phyloP scores from a whole-genome alignment of 2,329 filamentous ascomycete species.

The Claviceps monticola region DNA sequence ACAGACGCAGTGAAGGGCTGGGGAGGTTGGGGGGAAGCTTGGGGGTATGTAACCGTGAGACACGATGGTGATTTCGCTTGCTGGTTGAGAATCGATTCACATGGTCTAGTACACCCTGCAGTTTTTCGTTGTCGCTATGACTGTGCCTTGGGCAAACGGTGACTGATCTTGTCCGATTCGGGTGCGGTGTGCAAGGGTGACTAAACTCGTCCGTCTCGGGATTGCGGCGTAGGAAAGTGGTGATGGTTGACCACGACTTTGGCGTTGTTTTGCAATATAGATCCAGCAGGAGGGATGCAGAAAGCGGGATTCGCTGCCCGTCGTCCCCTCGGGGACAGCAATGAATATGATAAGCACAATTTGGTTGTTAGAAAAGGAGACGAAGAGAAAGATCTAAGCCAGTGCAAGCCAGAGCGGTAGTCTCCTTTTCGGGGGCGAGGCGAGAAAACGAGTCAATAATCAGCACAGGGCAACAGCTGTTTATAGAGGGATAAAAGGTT shows the following conservation, averaged over 20 bases:
- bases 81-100: slow-evolving; percentile 1
- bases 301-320: slow-evolving; percentile 9
- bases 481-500: neutral
- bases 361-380: slow-evolving; percentile 4
- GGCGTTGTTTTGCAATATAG: no score
- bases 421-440: no score
- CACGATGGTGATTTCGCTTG: neutral
- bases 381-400: slow-evolving; percentile 2
- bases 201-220: no score
- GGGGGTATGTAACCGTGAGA: neutral
- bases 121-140: slow-evolving; percentile 4
- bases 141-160: neutral
- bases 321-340: slow-evolving; percentile 11
- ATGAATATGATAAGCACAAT: slow-evolving; percentile 8
- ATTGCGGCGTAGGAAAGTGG: no score
- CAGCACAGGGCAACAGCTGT: slow-evolving; percentile 8
- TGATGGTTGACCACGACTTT: no score
- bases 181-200: no score
- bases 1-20: neutral
- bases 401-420: slow-evolving; percentile 4
- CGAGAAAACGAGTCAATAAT: slow-evolving; percentile 7
- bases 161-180: no score
- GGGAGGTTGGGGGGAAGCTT: neutral
- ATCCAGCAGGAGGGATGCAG: slow-evolving; percentile 4
- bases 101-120: neutral